Percentiles rank a stretch among this genome's conserved stretches.
Evolutionary conservation across 176 grass and related monocot species (phyloP).

Genomic region (Chrysopogon serrulatus): DNA sequence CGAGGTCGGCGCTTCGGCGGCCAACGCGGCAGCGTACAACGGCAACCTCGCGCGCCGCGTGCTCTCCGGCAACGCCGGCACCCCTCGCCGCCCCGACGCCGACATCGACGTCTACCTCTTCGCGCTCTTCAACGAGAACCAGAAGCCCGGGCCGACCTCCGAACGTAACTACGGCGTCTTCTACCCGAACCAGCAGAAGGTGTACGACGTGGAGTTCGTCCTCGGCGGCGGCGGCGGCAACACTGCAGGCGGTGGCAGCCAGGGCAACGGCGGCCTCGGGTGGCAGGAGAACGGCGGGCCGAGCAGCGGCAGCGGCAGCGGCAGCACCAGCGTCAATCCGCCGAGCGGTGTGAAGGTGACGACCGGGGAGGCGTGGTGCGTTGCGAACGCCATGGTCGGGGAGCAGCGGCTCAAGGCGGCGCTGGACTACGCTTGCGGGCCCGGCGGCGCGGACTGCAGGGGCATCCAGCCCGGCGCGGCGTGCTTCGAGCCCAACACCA

Average conservation of each 20-base stretch:
- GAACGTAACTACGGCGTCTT: slow-evolving; percentile 95
- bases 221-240: slow-evolving; percentile 26
- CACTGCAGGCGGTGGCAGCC: not conserved
- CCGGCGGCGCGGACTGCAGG: slow-evolving; percentile 75
- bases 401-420: slow-evolving; percentile 53
- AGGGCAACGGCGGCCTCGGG: slow-evolving; percentile 16
- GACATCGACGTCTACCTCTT: slow-evolving; percentile 89
- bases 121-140: slow-evolving; percentile 98
- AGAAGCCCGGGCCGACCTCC: slow-evolving; percentile 78
- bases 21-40: slow-evolving; percentile 86
- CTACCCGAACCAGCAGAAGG: slow-evolving; percentile 87
- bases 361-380: slow-evolving; percentile 73
- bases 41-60: slow-evolving; percentile 75
- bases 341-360: slow-evolving; percentile 37
- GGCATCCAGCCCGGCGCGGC: slow-evolving; percentile 72
- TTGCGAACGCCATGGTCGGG: slow-evolving; percentile 59
- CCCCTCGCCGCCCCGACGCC: slow-evolving; percentile 68
- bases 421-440: slow-evolving; percentile 83
- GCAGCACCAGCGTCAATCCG: not conserved
- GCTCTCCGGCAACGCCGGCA: slow-evolving; percentile 74
- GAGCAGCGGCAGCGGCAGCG: not conserved
- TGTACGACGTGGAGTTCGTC: slow-evolving; percentile 81
- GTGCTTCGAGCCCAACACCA: slow-evolving; percentile 89
- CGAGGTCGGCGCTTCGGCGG: slow-evolving; percentile 41
- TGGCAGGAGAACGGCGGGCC: slow-evolving; percentile 45